Base-by-base conservation (phyloP, 192 early-diverging fungal genomes). In the Chytriomyces sp. region DNA sequence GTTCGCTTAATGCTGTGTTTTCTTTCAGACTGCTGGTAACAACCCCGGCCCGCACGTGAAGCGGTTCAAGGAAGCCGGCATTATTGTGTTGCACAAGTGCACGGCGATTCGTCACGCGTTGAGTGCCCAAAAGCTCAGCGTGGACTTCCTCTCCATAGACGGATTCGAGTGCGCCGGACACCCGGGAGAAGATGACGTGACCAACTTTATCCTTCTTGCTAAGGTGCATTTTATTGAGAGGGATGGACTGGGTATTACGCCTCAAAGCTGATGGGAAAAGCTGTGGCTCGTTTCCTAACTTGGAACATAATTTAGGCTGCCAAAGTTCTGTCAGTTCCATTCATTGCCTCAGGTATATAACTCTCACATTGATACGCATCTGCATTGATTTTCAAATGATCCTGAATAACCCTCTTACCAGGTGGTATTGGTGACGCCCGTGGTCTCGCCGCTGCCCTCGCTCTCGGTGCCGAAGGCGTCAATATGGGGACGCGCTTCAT, bases 401-500 rank as follows among this genome's bases (percentile, higher is more conserved):
- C 10, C 25, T 59, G 10, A 59, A 12, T 33, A 8, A 12, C 22
- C 25, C 10, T 59, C 22, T 30, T 30, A 59, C 14, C 25, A 57
- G 60, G 83, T 54, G 92, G 92, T 63, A 86, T 93, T 72, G 92
- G 89, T 53, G 89, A 91, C 72, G 92, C 90, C 19, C 77, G 89
- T 32, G 92, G 92, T 70, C 83, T 93, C 22, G 90, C 88, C 59
- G 77, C 80, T 7, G 84, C 85, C 0, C 73, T 86, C 34, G 79
- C 80, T 2, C 72, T 86, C 8, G 85, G 85, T 7, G 77, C 75
- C 17, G 75, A 85, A 73, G 91, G 90, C 53, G 77, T 92, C 69
- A 91, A 91, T 78, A 92, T 92, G 91, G 91, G 92, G 49, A 93
- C 92, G 14, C 89, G 92, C n/a, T 93, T 93, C 85, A 87, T 93